Percentiles rank a stretch among this genome's conserved stretches.
phyloP scores from a whole-genome alignment of 208 protist species.

The Herpetomonas muscarum region DNA sequence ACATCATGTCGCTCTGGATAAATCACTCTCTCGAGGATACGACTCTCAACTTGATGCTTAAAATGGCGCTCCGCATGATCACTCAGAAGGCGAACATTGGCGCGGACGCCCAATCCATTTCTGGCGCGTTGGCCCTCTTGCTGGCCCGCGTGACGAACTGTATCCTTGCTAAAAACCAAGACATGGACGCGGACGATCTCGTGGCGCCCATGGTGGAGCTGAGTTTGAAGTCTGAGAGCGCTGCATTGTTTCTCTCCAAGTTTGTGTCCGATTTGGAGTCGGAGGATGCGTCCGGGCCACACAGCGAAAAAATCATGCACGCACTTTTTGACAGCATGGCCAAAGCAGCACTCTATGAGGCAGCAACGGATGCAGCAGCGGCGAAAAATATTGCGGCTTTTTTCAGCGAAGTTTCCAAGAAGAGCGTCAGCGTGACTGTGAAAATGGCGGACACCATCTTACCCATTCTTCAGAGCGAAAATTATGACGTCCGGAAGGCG shows the following conservation, averaged over 20 bases:
- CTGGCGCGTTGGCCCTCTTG: slow-evolving; percentile 57
- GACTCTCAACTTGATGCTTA: slow-evolving; percentile 58
- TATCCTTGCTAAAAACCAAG: slow-evolving; percentile 38
- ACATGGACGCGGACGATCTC: slow-evolving; percentile 44
- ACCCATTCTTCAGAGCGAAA: slow-evolving; percentile 72
- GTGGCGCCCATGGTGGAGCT: slow-evolving; percentile 75
- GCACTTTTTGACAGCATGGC: slow-evolving; percentile 68
- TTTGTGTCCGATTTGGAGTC: slow-evolving; percentile 76
- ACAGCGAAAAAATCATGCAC: slow-evolving; percentile 33
- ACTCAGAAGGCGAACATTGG: slow-evolving; percentile 80
- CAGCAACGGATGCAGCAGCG: slow-evolving; percentile 31
- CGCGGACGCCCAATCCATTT: slow-evolving; percentile 70
- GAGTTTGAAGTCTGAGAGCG: slow-evolving; percentile 62
- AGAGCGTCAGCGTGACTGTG: slow-evolving; percentile 71
- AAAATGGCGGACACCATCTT: slow-evolving; percentile 55
- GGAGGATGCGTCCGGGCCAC: slow-evolving; percentile 25
- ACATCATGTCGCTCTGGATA: slow-evolving; percentile 60
- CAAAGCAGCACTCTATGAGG: slow-evolving; percentile 56
- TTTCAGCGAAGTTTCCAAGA: slow-evolving; percentile 71
- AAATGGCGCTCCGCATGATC: slow-evolving; percentile 77
- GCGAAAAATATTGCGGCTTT: slow-evolving; percentile 79
- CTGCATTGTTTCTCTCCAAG: slow-evolving; percentile 67
- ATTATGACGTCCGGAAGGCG: slow-evolving; percentile 82
- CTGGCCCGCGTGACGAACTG: slow-evolving; percentile 50
- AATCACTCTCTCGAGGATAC: slow-evolving; percentile 47